Evolutionary conservation across 2,329 filamentous ascomycete species (phyloP).

Genomic region (Bipolaris zeicola): DNA sequence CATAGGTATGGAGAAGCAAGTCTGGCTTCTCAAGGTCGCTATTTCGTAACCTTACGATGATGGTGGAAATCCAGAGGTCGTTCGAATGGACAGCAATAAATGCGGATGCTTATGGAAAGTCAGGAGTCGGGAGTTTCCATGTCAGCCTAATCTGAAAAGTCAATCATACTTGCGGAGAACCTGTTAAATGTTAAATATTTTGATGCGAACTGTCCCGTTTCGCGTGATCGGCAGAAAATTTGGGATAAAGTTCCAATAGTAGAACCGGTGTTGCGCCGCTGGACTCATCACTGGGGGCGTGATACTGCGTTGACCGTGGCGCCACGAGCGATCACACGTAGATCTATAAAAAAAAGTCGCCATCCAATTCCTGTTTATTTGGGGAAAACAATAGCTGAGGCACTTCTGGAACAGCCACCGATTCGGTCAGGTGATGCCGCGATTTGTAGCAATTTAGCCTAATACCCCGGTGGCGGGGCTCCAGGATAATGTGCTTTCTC

Average conservation of each 20-base stretch:
- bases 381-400: neutral
- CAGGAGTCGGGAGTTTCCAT: too few species aligned
- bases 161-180: too few species aligned
- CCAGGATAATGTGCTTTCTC: conserved; percentile 1
- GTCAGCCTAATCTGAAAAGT: neutral
- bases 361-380: neutral
- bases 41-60: neutral
- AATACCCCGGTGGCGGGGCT: conserved; percentile 15
- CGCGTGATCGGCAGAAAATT: neutral
- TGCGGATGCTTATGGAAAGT: neutral
- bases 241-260: neutral
- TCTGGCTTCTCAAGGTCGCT: neutral
- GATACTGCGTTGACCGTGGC: neutral
- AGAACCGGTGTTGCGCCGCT: neutral
- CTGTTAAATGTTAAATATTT: neutral
- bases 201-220: neutral
- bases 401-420: conserved; percentile 8
- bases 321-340: neutral
- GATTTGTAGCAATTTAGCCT: conserved; percentile 17
- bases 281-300: neutral
- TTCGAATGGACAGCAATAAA: neutral
- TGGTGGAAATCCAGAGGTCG: neutral
- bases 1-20: neutral
- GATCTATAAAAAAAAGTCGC: neutral
- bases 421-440: conserved; percentile 13